Conservation (phyloP, 2,329 filamentous ascomycete species). For the Phaeophleospora eucalypticola region DNA sequence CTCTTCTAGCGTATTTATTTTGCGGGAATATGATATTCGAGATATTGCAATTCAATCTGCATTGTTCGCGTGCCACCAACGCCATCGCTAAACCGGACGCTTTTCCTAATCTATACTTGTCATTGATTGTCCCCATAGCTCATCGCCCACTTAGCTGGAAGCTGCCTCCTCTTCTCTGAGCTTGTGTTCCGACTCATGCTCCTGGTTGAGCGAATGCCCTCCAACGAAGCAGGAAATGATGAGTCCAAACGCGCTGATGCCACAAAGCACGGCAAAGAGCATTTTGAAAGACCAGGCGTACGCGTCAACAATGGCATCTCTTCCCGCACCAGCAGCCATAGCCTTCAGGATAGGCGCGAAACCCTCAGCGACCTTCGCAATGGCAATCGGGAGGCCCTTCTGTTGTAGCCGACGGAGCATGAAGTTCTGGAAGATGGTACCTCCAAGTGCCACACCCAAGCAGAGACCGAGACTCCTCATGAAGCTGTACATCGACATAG, state of each 20-base stretch:
- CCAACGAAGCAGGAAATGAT: slow-evolving; percentile 13
- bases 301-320: slow-evolving; percentile 10
- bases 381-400: slow-evolving; percentile 8
- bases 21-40: too few species aligned
- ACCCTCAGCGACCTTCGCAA: slow-evolving; percentile 22
- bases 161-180: slow-evolving; percentile 1
- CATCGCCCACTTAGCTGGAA: too few species aligned
- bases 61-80: too few species aligned
- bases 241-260: slow-evolving; percentile 24
- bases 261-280: slow-evolving; percentile 23
- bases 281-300: slow-evolving; percentile 22
- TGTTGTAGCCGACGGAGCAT: slow-evolving; percentile 13
- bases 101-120: too few species aligned
- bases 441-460: slow-evolving; percentile 46
- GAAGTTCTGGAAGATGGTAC: slow-evolving; percentile 40
- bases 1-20: too few species aligned
- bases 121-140: too few species aligned
- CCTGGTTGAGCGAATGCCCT: slow-evolving; percentile 17
- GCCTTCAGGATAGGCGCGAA: slow-evolving; percentile 17
- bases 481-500: slow-evolving; percentile 44
- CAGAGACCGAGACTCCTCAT: slow-evolving; percentile 47
- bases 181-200: slow-evolving; percentile 11
- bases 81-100: too few species aligned
- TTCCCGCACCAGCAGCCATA: slow-evolving; percentile 13
- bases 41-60: too few species aligned